Evolutionary conservation across 1,284 basidiomycete species (phyloP).

Genomic region (Gymnopus androsaceus): DNA sequence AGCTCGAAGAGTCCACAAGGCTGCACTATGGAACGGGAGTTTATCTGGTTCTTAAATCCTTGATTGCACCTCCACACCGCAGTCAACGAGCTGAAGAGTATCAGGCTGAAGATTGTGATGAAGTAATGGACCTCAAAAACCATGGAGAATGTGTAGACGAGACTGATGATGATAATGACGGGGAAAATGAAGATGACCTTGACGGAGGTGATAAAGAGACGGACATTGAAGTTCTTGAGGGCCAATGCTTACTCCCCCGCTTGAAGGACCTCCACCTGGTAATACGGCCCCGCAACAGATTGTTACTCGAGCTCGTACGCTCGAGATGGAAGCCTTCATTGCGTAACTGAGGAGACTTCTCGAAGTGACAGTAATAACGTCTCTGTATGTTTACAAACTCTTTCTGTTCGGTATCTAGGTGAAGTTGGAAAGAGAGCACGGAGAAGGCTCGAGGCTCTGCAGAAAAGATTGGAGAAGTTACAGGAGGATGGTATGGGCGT

Average conservation of each 20-base stretch:
- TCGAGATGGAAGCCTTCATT: neutral
- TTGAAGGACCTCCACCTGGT: neutral
- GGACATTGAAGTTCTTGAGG: neutral
- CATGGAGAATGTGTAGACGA: neutral
- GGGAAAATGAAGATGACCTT: too few species aligned
- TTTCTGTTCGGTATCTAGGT: neutral
- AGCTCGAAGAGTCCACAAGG: neutral
- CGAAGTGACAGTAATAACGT: neutral
- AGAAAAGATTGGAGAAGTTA: neutral
- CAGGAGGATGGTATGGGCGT: neutral
- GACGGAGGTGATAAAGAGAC: too few species aligned
- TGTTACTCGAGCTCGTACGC: neutral
- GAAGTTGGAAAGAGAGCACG: neutral
- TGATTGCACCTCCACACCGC: neutral
- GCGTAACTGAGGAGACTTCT: neutral
- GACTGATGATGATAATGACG: neutral
- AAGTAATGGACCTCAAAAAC: neutral
- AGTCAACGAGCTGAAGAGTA: neutral
- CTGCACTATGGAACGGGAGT: neutral
- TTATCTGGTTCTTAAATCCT: neutral
- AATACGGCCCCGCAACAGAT: neutral
- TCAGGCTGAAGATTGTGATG: neutral
- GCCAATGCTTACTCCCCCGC: neutral
- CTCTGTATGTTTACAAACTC: neutral
- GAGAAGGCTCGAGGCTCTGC: neutral